These are phyloP conservation scores for Xeromyces bisporus DNA, from an alignment of 495 filamentous ascomycete genomes.

Conservation along the genomic window DNA sequence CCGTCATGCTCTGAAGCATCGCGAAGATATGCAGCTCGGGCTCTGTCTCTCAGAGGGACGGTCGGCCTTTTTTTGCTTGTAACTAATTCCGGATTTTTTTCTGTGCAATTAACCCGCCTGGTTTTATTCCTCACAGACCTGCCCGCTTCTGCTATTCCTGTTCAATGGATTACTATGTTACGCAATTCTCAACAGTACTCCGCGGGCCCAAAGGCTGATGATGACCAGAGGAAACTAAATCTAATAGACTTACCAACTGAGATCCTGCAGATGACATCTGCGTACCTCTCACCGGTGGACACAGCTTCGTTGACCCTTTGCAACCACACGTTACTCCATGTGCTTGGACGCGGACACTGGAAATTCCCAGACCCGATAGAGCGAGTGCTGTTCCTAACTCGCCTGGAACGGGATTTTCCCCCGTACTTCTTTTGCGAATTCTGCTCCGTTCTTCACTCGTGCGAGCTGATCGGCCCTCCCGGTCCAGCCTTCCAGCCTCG, in stretches of 20 bases:
- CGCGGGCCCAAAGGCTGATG: background rate
- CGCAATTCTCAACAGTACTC: background rate
- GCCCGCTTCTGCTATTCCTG: no score
- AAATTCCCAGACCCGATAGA: background rate
- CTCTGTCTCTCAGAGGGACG: no score
- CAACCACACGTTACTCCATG: background rate
- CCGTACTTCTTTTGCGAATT: constrained; percentile 7
- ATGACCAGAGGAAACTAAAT: background rate
- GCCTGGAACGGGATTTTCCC: constrained; percentile 4
- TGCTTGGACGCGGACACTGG: background rate
- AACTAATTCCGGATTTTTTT: no score
- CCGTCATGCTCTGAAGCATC: no score
- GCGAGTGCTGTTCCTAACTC: background rate
- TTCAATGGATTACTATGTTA: background rate
- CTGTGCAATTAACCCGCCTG: no score
- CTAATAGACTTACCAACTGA: background rate
- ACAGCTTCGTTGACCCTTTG: background rate
- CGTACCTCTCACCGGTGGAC: background rate
- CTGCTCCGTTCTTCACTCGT: constrained; percentile 7
- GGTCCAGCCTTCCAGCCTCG: constrained; percentile 2
- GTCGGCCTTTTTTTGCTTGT: no score
- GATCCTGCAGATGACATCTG: background rate
- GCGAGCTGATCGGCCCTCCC: constrained; percentile 2
- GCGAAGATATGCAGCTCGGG: no score
- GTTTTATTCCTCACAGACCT: no score